Percentiles rank a stretch among this genome's conserved stretches.
phyloP scores from a whole-genome alignment of 768 basidiomycete species.

The Tylopilus sp. region DNA sequence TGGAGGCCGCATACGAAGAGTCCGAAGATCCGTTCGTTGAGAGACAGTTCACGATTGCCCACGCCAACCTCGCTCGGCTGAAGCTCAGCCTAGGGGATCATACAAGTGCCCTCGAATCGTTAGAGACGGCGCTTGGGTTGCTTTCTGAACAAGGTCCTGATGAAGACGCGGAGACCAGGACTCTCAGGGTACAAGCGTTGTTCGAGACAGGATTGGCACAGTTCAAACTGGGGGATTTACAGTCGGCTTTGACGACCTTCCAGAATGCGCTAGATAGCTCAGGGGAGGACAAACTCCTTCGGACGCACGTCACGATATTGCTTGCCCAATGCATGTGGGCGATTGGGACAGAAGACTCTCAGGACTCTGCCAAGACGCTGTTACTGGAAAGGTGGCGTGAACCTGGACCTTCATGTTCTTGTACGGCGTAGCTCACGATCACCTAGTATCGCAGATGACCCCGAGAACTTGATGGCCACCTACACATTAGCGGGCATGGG shows the following conservation, averaged over 20 bases:
- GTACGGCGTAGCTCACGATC: constrained; percentile 12
- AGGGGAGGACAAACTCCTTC: constrained; percentile 43
- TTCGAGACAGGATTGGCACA: constrained; percentile 72
- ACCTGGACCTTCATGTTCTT: not conserved
- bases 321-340: constrained; percentile 87
- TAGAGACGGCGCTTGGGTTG: constrained; percentile 69
- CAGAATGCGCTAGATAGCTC: constrained; percentile 63
- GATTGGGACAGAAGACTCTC: constrained; percentile 68
- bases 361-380: constrained; percentile 71
- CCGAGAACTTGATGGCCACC: constrained; percentile 77
- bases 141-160: constrained; percentile 47
- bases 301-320: constrained; percentile 71
- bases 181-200: constrained; percentile 58
- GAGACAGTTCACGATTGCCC: constrained; percentile 74
- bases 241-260: constrained; percentile 60
- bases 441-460: constrained; percentile 69
- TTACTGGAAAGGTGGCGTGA: constrained; percentile 77
- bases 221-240: constrained; percentile 60
- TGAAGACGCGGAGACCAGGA: constrained; percentile 30
- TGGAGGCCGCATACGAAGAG: constrained; percentile 89
- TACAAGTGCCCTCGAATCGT: constrained; percentile 60
- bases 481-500: constrained; percentile 89
- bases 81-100: constrained; percentile 59
- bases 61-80: constrained; percentile 77
- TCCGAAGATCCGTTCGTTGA: constrained; percentile 79